Percentiles rank a stretch among this genome's conserved stretches.
Evolutionary conservation across 495 filamentous ascomycete species (phyloP).

Genomic region (Bombardia bombarda): DNA sequence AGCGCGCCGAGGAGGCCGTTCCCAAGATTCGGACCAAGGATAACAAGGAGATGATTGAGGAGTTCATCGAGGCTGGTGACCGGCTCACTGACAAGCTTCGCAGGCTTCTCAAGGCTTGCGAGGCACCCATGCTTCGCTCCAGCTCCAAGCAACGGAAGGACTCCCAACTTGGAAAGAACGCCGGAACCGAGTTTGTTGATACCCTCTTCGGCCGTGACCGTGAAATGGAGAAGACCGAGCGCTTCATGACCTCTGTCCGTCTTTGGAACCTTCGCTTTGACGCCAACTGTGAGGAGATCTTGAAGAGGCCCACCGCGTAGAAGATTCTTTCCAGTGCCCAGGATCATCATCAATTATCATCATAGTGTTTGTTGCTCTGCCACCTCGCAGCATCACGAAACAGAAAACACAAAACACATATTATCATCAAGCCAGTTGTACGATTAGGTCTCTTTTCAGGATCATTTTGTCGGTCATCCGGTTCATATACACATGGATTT

Average conservation of each 20-base stretch:
- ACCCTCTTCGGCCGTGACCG: constrained; percentile 92
- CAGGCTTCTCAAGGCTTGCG: constrained; percentile 80
- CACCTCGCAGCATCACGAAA: constrained; percentile 1
- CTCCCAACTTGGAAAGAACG: constrained; percentile 81
- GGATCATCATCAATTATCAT: no score
- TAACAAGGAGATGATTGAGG: constrained; percentile 73
- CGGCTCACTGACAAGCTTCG: constrained; percentile 80
- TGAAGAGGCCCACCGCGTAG: constrained; percentile 58
- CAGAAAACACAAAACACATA: constrained; percentile 12
- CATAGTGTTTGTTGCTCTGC: constrained; percentile 1
- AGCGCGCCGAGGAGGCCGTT: constrained; percentile 78
- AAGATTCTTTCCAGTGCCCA: no score
- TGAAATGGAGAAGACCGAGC: constrained; percentile 87
- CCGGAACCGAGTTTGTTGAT: constrained; percentile 93
- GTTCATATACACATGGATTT: constrained; percentile 9
- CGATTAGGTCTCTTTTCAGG: constrained; percentile 25
- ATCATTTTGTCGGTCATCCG: constrained; percentile 19
- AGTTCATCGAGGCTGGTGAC: constrained; percentile 88
- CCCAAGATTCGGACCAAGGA: constrained; percentile 62
- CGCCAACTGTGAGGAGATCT: constrained; percentile 89
- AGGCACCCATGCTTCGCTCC: constrained; percentile 74
- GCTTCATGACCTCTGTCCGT: constrained; percentile 86
- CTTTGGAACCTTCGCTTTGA: constrained; percentile 95
- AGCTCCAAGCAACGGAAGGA: constrained; percentile 51
- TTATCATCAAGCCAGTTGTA: constrained; percentile 21